Evolutionary conservation across 208 protist genomes (phyloP).

Genomic region (Trypanosoma theileri): DNA sequence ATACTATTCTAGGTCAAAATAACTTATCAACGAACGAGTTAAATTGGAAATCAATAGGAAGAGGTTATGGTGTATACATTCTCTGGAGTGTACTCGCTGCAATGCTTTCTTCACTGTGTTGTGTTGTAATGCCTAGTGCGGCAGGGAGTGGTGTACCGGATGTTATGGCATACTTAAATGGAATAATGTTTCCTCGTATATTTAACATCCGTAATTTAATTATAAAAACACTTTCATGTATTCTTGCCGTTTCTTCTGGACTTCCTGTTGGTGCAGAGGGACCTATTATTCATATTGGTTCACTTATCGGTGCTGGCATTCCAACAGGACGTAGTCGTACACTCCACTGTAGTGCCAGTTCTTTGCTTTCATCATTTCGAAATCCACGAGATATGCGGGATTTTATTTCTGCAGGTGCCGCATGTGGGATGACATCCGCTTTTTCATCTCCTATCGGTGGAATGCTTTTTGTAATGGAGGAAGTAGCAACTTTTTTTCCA

Average conservation of each 20-base stretch:
- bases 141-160: slow-evolving; percentile 82
- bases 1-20: neutral
- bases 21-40: slow-evolving; percentile 25
- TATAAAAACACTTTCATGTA: slow-evolving; percentile 75
- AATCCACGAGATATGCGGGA: slow-evolving; percentile 83
- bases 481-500: slow-evolving; percentile 82
- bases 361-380: slow-evolving; percentile 57
- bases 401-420: slow-evolving; percentile 87
- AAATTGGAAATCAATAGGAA: slow-evolving; percentile 30
- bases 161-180: slow-evolving; percentile 90
- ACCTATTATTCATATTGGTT: slow-evolving; percentile 93
- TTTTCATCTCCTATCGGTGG: slow-evolving; percentile 92
- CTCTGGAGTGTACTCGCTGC: slow-evolving; percentile 44
- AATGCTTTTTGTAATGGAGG: slow-evolving; percentile 91
- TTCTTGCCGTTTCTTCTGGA: slow-evolving; percentile 70
- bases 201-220: slow-evolving; percentile 81
- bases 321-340: slow-evolving; percentile 73
- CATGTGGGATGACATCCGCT: slow-evolving; percentile 87
- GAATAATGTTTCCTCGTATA: slow-evolving; percentile 81
- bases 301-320: slow-evolving; percentile 82
- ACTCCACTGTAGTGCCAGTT: slow-evolving; percentile 48
- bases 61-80: slow-evolving; percentile 39
- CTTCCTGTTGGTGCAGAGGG: slow-evolving; percentile 89
- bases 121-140: slow-evolving; percentile 67
- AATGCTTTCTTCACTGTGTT: slow-evolving; percentile 67